A percentile compares a stretch with the other conserved stretches of the same genome.
These are phyloP conservation scores for Calonectria hongkongensis DNA, from an alignment of 2,329 filamentous ascomycete species.

Conservation along the genomic window DNA sequence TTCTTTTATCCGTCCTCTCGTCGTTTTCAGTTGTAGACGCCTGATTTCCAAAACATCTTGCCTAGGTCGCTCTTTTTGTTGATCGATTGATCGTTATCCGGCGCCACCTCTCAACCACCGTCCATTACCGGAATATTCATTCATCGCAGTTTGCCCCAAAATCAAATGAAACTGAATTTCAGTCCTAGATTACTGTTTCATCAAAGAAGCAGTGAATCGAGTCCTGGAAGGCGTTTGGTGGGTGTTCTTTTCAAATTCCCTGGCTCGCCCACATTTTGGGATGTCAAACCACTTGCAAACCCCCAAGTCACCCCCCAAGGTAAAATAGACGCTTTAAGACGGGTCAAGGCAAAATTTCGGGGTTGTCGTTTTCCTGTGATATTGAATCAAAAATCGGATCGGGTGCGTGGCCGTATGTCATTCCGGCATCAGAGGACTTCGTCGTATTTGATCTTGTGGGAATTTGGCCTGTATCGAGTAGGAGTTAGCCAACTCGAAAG, in stretches of 20 bases:
- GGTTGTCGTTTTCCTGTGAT: neutral
- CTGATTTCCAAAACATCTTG: neutral
- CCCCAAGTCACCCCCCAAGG: neutral
- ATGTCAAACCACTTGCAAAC: neutral
- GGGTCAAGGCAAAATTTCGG: no score
- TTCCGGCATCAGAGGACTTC: conserved; percentile 32
- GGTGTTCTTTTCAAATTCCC: no score
- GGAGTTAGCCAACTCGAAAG: neutral
- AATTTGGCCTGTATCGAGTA: neutral
- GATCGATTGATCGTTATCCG: neutral
- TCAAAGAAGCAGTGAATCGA: neutral
- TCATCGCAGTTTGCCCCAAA: neutral
- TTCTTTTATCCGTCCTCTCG: neutral
- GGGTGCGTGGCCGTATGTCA: conserved; percentile 4
- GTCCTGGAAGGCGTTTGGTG: neutral
- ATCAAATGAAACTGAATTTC: conserved; percentile 1
- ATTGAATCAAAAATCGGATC: neutral
- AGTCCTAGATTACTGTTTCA: no score
- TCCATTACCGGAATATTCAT: neutral
- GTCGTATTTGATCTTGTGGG: neutral
- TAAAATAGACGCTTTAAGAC: neutral
- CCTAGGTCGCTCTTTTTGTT: neutral
- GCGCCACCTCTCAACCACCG: no score
- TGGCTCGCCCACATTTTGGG: neutral
- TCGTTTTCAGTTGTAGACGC: neutral